These are phyloP conservation scores for Naganishia antarctica DNA, from an alignment of 768 basidiomycete species.

Conservation along the genomic window DNA sequence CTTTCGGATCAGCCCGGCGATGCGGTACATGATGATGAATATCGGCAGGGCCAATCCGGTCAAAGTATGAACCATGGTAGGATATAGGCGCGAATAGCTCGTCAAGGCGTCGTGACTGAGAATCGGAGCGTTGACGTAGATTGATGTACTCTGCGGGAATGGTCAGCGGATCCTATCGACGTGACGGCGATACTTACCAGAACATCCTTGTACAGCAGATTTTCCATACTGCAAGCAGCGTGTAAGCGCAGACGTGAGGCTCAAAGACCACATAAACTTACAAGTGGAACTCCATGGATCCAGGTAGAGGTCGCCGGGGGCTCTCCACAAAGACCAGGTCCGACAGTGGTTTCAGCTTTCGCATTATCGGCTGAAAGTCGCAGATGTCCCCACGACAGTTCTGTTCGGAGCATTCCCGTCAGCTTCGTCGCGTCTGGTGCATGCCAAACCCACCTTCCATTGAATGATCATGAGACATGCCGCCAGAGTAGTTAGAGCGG, in stretches of 20 bases:
- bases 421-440: background rate
- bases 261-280: slow-evolving; percentile 17
- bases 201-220: slow-evolving; percentile 37
- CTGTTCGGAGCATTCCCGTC: slow-evolving; percentile 17
- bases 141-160: slow-evolving; percentile 30
- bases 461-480: slow-evolving; percentile 37
- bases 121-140: slow-evolving; percentile 30
- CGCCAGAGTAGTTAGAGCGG: slow-evolving; percentile 37
- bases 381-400: slow-evolving; percentile 40
- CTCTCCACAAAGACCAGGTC: slow-evolving; percentile 27
- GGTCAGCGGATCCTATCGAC: background rate
- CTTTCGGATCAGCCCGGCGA: slow-evolving; percentile 31
- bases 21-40: slow-evolving; percentile 34
- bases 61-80: slow-evolving; percentile 33
- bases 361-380: slow-evolving; percentile 33
- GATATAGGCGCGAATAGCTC: slow-evolving; percentile 15
- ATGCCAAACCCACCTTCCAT: slow-evolving; percentile 34
- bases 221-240: slow-evolving; percentile 33
- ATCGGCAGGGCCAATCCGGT: slow-evolving; percentile 35
- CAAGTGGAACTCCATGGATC: slow-evolving; percentile 34
- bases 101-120: slow-evolving; percentile 16
- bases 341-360: slow-evolving; percentile 27
- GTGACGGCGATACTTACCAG: slow-evolving; percentile 27
- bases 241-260: background rate
- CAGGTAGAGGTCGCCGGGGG: slow-evolving; percentile 14